Base-by-base conservation (phyloP, 2,329 filamentous ascomycete genomes). In the Nigrospora oryzae region DNA sequence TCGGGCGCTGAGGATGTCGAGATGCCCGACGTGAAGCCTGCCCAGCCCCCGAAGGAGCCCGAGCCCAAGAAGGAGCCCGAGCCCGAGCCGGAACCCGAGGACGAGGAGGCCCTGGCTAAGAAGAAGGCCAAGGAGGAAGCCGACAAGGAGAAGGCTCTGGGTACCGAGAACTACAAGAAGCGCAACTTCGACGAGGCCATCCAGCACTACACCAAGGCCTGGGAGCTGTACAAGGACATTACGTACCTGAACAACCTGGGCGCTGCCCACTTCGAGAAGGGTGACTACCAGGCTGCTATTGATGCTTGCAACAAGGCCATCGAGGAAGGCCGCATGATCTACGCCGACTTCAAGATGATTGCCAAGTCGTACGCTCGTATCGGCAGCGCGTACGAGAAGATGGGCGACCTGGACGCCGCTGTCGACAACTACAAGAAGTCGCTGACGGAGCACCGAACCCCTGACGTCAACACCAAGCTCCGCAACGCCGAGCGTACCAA, bases 331-430 rank as follows among this genome's bases (percentile, higher is more conserved):
- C 88, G 93, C 47, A 78, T 85, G 56, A 82, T 94, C 55, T 85
- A 89, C 46, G 90, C 93, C 51, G 93, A 98, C 70, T 98, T 97
- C 76, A 98, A 98, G 80, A 77, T 90, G 60, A 91, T 98, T 53
- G 90, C 94, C 62, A 97, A 96, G 81, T 87, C 91, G n/a, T 96
- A 93, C 59, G 89, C 90, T 35, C 89, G 93, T 56, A 95, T 98
- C 55, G 93, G 93, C 52, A 79, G 83, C n/a, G 83, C 91, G 0
- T 89, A 97, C 63, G 93, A 98, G 75, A 95, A 89, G 71, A 69
- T 84, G 62, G 88, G 86, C 53, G 85, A 97, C 56, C 71, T 93
- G 11, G 65, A 77, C 44, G 79, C 83, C 48, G 93, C 94, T 19
- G 80, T 98, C 51, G 82, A 88, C 55, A 88, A 87, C 73, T 98